A percentile compares a stretch with the other conserved stretches of the same genome.
Conservation (phyloP, 2,329 filamentous ascomycete genomes). For the Myriosclerotinia duriaeana region DNA sequence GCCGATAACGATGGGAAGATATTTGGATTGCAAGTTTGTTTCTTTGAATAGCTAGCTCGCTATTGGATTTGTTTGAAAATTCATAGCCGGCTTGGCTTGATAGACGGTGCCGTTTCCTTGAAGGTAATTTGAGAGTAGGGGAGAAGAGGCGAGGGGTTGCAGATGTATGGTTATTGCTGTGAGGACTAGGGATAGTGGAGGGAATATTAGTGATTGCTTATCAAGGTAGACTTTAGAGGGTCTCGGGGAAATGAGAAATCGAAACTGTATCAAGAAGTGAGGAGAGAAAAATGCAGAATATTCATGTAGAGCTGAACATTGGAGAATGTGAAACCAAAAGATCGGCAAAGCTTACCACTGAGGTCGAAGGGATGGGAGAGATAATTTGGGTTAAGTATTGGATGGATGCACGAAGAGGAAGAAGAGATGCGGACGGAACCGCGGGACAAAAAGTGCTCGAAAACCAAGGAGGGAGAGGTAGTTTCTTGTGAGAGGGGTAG, state of each 20-base stretch:
- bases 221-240: not conserved
- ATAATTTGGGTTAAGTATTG: conserved; percentile 45
- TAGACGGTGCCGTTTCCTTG: not conserved
- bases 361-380: conserved; percentile 46
- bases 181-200: not conserved
- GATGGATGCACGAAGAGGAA: conserved; percentile 40
- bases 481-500: not conserved
- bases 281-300: too few relatives aligned
- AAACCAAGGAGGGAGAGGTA: conserved; percentile 30
- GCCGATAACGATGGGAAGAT: not conserved
- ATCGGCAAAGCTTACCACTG: not conserved
- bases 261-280: too few relatives aligned
- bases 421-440: conserved; percentile 53
- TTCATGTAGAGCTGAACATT: not conserved
- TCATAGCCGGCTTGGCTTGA: not conserved
- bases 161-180: not conserved
- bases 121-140: not conserved
- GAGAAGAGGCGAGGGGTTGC: conserved; percentile 8
- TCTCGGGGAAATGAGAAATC: too few relatives aligned
- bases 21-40: not conserved
- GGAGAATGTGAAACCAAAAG: not conserved
- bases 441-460: conserved; percentile 53
- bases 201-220: not conserved
- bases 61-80: not conserved
- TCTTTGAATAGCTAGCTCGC: not conserved